A percentile compares a stretch with the other conserved stretches of the same genome.
These are phyloP conservation scores for Beverwykella pulmonaria DNA, from an alignment of 495 filamentous ascomycete genomes.

Conservation along the genomic window DNA sequence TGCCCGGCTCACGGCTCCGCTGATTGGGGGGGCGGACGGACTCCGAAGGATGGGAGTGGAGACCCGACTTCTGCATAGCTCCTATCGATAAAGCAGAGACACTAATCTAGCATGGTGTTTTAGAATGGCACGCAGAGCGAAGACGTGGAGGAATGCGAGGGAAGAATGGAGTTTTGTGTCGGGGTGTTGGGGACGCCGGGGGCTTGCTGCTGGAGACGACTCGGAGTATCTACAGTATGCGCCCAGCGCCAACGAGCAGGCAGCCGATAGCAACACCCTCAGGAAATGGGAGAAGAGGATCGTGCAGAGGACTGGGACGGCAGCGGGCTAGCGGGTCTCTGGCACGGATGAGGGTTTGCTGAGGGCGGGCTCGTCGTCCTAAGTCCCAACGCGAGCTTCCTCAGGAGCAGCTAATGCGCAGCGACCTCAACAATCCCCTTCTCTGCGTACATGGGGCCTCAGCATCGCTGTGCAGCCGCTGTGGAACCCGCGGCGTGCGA, in stretches of 20 bases:
- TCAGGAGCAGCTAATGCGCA: constrained; percentile 9
- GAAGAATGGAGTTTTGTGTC: background rate
- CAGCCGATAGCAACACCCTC: too few relatives aligned
- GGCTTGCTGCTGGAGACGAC: background rate
- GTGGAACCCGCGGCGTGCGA: background rate
- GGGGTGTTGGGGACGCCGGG: background rate
- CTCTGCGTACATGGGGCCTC: background rate
- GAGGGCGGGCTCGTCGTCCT: background rate
- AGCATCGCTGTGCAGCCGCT: background rate
- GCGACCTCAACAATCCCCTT: constrained; percentile 9
- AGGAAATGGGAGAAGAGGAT: too few relatives aligned
- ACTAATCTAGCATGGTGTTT: too few relatives aligned
- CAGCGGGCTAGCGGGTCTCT: background rate
- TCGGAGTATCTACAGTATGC: background rate
- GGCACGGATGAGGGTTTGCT: background rate
- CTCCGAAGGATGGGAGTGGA: constrained; percentile 31
- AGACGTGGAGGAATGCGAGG: background rate
- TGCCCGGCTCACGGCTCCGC: background rate
- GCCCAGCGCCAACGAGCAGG: too few relatives aligned
- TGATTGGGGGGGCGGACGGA: constrained; percentile 30
- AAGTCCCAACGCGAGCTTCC: background rate
- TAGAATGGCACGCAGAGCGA: constrained; percentile 5
- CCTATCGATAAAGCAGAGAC: background rate
- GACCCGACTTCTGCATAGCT: constrained; percentile 16
- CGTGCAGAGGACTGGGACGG: background rate